Conservation (phyloP, 768 basidiomycete species). For the Stropharia rugosoannulata region DNA sequence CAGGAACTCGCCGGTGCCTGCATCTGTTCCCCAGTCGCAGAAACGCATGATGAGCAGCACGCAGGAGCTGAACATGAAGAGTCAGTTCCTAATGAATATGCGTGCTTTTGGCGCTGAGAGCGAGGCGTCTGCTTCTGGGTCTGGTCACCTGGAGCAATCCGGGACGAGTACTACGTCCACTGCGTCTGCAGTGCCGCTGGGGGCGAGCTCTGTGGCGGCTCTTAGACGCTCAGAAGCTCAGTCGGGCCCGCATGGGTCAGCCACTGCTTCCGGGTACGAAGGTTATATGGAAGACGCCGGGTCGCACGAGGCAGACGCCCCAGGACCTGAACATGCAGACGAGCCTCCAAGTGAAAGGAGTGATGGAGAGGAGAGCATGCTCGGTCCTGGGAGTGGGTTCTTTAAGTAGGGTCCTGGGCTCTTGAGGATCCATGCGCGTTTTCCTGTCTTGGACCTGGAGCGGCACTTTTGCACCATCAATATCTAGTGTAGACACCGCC, state of each 20-base stretch:
- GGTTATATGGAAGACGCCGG: background rate
- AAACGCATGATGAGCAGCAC: slow-evolving; percentile 35
- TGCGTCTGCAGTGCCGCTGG: slow-evolving; percentile 2
- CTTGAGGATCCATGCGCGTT: background rate
- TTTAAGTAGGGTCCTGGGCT: slow-evolving; percentile 15
- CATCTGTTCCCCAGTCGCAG: background rate
- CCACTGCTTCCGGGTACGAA: background rate
- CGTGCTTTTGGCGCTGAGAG: slow-evolving; percentile 12
- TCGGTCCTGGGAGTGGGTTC: slow-evolving; percentile 27
- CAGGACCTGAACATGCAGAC: background rate
- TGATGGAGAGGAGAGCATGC: slow-evolving; percentile 19
- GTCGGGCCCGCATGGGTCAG: too few species aligned
- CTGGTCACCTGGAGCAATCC: background rate
- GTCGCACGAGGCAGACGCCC: background rate
- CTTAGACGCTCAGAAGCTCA: background rate
- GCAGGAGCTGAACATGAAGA: slow-evolving; percentile 43
- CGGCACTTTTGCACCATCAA: background rate
- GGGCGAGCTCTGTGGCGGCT: background rate
- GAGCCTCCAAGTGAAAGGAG: slow-evolving; percentile 1
- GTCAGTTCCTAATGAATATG: slow-evolving; percentile 29
- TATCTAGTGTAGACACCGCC: too few species aligned
- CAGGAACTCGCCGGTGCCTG: too few species aligned
- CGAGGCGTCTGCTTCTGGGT: slow-evolving; percentile 6
- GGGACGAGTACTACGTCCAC: background rate
- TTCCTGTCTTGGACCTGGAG: background rate